Evolutionary conservation across 139 green algal genomes (phyloP), one percentile per base, ranked within the genome.

Genomic region (Chlorella sp.): DNA sequence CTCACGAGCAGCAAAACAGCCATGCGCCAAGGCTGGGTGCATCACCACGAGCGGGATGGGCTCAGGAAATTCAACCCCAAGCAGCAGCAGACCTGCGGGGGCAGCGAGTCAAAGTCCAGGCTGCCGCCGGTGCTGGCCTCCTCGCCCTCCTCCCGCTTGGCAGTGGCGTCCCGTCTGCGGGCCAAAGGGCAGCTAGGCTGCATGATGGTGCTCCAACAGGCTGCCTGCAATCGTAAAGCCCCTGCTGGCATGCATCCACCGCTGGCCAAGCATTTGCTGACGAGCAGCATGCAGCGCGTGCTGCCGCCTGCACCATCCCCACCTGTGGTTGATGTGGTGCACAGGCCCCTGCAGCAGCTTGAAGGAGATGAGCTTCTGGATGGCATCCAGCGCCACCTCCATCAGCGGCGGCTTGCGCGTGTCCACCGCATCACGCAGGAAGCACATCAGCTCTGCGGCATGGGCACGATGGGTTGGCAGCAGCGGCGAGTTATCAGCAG

Each of bases 311-410:
- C 73, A 21, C 44, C 74, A 15, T 21, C 75, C 55, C 55, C 62
- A 72, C 81, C 69, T 51, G 81, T 86, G 81, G 69, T 86, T 86
- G 81, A 86, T 86, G 69, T 64, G 51, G 56, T 86, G 68, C 63
- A 93, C 89, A 26, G 85, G 78, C 17, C 94, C 93, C 44, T 88
- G 81, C 73, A 98, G 32, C 21, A 94, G 74, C 70, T 89, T 87
- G 82, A 97, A 95, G 6, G 96, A 93, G 3, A 99, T 92, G 60
- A 99, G 90, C 89, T 96, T 94, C 88, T 99, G 97, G 7, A 99
- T 84, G 55, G 92, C 95, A 90, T 98, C 95, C 76, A 99, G 85
- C 0, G 93, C 87, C 16, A 94, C 74, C 83, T 98, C 96, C 26
- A 97, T 90, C 55, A 99, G 85, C 68, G 90, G 81, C 9, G 93